Conservation (phyloP, 1,284 basidiomycete species). For the Pseudozyma hubeiensis region DNA sequence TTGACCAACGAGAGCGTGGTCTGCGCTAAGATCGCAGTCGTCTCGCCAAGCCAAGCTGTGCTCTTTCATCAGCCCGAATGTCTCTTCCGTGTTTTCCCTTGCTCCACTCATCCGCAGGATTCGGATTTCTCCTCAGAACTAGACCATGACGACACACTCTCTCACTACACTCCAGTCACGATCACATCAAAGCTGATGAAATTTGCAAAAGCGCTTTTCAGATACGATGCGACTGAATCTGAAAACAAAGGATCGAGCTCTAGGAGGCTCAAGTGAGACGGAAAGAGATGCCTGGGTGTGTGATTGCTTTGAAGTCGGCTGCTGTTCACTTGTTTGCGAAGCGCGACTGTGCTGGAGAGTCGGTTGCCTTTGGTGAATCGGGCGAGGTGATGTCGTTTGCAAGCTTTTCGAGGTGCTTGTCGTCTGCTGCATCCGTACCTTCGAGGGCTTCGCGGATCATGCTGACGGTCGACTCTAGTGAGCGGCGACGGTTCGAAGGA, state of each 20-base stretch:
- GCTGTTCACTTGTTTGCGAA: slow-evolving; percentile 18
- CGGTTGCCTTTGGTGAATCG: slow-evolving; percentile 34
- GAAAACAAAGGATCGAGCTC: slow-evolving; percentile 3
- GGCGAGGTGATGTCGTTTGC: slow-evolving; percentile 58
- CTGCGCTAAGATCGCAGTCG: slow-evolving; percentile 15
- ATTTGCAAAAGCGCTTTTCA: slow-evolving; percentile 4
- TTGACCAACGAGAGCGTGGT: slow-evolving; percentile 34
- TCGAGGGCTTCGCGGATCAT: slow-evolving; percentile 78
- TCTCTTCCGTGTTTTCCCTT: neutral
- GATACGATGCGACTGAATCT: slow-evolving; percentile 14
- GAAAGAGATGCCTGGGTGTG: neutral
- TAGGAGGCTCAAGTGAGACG: neutral
- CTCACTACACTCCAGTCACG: too few species aligned
- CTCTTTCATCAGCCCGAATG: neutral
- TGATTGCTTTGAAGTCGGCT: neutral
- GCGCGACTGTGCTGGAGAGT: slow-evolving; percentile 26
- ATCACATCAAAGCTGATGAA: neutral
- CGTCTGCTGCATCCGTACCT: slow-evolving; percentile 56
- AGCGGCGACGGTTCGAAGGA: slow-evolving; percentile 89
- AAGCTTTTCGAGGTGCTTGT: slow-evolving; percentile 58
- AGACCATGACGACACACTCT: too few species aligned
- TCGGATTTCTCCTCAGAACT: too few species aligned
- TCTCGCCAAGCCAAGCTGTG: neutral
- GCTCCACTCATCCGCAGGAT: too few species aligned
- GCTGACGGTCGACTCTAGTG: slow-evolving; percentile 94